phyloP scores from a whole-genome alignment of 805 yeast genomes.

The Ogataea corticis region DNA sequence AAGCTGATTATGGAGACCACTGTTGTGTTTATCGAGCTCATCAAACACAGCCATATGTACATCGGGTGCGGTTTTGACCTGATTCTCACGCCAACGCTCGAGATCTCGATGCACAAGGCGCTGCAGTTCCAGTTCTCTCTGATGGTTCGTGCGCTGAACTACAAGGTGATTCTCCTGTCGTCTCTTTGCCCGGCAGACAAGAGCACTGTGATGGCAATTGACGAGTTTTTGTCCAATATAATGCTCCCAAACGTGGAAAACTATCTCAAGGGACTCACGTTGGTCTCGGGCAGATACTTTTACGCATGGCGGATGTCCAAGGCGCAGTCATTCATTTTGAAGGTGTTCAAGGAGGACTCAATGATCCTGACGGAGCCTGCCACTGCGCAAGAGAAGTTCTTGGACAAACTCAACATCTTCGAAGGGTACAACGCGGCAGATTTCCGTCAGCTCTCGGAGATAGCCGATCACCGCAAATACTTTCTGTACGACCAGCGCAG shows the following conservation, averaged over 20 bases:
- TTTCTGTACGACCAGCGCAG: background rate
- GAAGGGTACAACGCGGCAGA: slow-evolving; percentile 20
- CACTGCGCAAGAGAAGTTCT: no score
- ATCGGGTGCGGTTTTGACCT: slow-evolving; percentile 41
- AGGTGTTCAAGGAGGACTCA: slow-evolving; percentile 30
- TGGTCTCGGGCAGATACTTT: slow-evolving; percentile 57
- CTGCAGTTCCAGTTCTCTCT: slow-evolving; percentile 32
- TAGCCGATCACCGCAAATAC: slow-evolving; percentile 1
- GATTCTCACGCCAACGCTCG: slow-evolving; percentile 39
- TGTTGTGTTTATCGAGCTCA: slow-evolving; percentile 38
- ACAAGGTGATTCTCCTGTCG: slow-evolving; percentile 22
- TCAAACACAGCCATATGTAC: slow-evolving; percentile 30
- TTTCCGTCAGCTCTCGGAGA: slow-evolving; percentile 8
- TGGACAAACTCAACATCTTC: slow-evolving; percentile 23
- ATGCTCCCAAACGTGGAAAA: slow-evolving; percentile 41
- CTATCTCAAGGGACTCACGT: slow-evolving; percentile 41
- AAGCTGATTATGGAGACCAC: slow-evolving; percentile 34
- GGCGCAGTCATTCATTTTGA: slow-evolving; percentile 47
- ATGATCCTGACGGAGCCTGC: background rate
- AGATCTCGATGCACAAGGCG: slow-evolving; percentile 40
- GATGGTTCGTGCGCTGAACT: slow-evolving; percentile 32
- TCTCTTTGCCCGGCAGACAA: slow-evolving; percentile 1
- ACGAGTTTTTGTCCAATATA: slow-evolving; percentile 5
- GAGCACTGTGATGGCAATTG: slow-evolving; percentile 13
- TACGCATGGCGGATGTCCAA: slow-evolving; percentile 70